Evolutionary conservation across 2,329 filamentous ascomycete genomes (phyloP).

Genomic region (Clarireedia paspali): DNA sequence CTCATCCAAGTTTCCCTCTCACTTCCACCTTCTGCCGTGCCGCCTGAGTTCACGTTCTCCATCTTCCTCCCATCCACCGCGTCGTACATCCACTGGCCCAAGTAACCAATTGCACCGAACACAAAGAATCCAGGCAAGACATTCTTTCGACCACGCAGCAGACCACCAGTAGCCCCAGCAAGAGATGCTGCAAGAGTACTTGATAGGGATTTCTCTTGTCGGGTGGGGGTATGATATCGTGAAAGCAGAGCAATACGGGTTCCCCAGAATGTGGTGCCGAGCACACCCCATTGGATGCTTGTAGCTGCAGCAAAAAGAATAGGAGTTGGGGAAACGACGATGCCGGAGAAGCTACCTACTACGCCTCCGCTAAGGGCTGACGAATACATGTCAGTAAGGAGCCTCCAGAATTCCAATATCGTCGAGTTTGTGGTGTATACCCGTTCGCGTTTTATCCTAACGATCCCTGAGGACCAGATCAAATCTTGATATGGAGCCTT

Average conservation of each 20-base stretch:
- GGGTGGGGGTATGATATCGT: conserved; percentile 39
- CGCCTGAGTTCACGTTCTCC: conserved; percentile 22
- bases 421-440: neutral
- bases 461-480: no score
- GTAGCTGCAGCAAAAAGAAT: conserved; percentile 64
- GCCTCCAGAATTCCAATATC: neutral
- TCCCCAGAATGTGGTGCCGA: conserved; percentile 71
- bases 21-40: conserved; percentile 12
- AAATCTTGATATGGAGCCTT: no score
- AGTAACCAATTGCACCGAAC: conserved; percentile 48
- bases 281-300: conserved; percentile 72
- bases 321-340: conserved; percentile 59
- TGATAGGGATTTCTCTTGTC: conserved; percentile 54
- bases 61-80: conserved; percentile 35
- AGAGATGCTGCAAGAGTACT: conserved; percentile 65
- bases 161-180: conserved; percentile 54
- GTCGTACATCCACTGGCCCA: conserved; percentile 50
- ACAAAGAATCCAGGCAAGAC: conserved; percentile 50
- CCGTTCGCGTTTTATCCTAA: neutral
- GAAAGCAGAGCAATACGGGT: conserved; percentile 36
- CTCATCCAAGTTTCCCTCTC: conserved; percentile 37
- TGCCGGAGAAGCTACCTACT: conserved; percentile 61
- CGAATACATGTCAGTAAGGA: no score
- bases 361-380: conserved; percentile 44
- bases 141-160: conserved; percentile 49